Evolutionary conservation across 352 stramenopile genomes (phyloP).

Genomic region (Pythium utonaiense): DNA sequence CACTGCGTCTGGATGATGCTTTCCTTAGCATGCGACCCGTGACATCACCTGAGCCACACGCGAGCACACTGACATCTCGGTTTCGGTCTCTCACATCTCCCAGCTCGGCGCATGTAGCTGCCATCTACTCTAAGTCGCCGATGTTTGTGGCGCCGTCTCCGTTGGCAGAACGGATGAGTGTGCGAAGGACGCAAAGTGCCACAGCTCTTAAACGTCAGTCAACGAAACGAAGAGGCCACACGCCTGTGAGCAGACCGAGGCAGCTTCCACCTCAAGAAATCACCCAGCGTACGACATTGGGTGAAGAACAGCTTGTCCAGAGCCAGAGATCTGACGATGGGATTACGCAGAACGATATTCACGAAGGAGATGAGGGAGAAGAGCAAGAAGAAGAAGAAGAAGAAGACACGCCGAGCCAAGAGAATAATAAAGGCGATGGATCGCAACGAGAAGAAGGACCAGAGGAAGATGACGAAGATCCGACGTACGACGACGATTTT

Average conservation of each 20-base stretch:
- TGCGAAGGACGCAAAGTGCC: constrained; percentile 5
- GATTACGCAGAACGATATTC: neutral
- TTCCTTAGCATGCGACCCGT: neutral
- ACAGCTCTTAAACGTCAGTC: neutral
- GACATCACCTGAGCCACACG: constrained; percentile 10
- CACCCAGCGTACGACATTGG: neutral
- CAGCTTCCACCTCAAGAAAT: neutral
- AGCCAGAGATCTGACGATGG: neutral
- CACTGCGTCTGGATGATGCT: neutral
- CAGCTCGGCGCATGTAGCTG: constrained; percentile 6
- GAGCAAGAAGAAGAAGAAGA: neutral
- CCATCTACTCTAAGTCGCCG: constrained; percentile 31
- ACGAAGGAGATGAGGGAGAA: no score
- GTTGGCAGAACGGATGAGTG: constrained; percentile 33
- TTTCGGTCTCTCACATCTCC: neutral
- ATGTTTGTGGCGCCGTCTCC: constrained; percentile 51
- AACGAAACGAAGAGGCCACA: neutral
- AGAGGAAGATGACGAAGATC: neutral
- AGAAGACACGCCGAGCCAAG: neutral
- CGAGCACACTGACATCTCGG: neutral
- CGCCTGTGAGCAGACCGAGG: neutral
- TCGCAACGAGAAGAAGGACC: neutral
- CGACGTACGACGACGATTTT: neutral
- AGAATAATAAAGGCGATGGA: neutral
- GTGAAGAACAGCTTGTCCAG: neutral